phyloP scores from a whole-genome alignment of 768 basidiomycete genomes.

The Kondoa malvinella region DNA sequence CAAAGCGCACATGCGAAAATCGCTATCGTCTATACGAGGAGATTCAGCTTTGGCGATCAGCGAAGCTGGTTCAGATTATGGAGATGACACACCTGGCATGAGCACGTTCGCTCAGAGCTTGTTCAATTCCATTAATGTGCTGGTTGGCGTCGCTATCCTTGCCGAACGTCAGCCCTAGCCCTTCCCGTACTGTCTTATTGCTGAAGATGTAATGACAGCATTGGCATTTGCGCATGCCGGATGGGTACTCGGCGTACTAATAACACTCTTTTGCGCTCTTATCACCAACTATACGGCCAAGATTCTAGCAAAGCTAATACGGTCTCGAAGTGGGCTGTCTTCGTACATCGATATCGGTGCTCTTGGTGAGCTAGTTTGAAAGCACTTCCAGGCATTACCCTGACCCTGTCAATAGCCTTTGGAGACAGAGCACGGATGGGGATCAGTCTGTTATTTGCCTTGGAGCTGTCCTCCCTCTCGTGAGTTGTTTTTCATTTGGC shows the following conservation, averaged over 20 bases:
- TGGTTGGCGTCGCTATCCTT: conserved; percentile 25
- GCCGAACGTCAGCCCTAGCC: conserved; percentile 18
- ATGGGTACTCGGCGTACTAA: conserved; percentile 58
- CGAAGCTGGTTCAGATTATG: background rate
- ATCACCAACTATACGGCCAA: conserved; percentile 90
- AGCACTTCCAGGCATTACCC: background rate
- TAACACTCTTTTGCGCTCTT: conserved; percentile 59
- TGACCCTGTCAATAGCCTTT: conserved; percentile 49
- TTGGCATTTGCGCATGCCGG: conserved; percentile 81
- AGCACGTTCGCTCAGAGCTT: conserved; percentile 25
- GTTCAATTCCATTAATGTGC: conserved; percentile 28
- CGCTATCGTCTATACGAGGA: background rate
- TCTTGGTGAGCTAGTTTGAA: background rate
- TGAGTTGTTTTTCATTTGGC: conserved; percentile 29
- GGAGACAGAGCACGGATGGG: conserved; percentile 51
- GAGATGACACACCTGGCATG: conserved; percentile 13
- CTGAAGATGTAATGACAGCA: conserved; percentile 8
- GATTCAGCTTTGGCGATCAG: background rate
- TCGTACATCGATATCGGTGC: conserved; percentile 81
- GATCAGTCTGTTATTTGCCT: conserved; percentile 58
- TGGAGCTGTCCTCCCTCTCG: conserved; percentile 74
- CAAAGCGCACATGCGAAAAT: background rate
- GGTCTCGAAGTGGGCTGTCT: conserved; percentile 48
- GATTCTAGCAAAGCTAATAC: conserved; percentile 59
- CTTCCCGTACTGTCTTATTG: background rate